Evolutionary conservation across 2,329 filamentous ascomycete species (phyloP), one percentile per base, ranked within the genome.

Genomic region (Beauveria sp.): DNA sequence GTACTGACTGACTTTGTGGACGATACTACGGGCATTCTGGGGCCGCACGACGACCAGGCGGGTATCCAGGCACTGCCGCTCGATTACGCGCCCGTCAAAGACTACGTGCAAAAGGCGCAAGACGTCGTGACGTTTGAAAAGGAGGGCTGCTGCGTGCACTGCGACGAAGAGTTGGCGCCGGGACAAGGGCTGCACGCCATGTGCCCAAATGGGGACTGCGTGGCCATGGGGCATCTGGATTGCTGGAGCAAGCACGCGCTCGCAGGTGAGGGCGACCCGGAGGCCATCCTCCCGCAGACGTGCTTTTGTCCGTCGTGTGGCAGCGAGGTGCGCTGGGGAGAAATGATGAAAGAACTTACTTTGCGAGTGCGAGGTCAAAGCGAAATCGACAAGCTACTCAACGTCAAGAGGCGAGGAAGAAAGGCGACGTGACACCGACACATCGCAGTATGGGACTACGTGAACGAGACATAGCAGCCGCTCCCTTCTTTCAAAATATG

Each of bases 331-430:
- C 72, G 79, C 56, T 98, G 93, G 93, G 78, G 80, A 0, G 83
- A 89, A 53, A 84, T 97, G 75, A 88, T 96, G 77, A 93, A 86
- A 70, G 93, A 96, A 70, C 74, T 96, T 67, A 95, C 83, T 56
- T 75, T 96, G 54, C 82, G 93, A 38, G 78, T 84, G 42, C 82
- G 90, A 26, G 92, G 88, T 0, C 74, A 81, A 60, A 88, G 88
- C 62, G 88, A 92, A 65, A 76, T 93, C 1, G 82, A 86, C 46
- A 85, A 85, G 66, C 68, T 96, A 28, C 79, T 91, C 66, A 90
- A 85, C 71, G 77, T 75, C 67, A 77, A 72, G 62, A 70, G 72
- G 43, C 62, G 64, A 45, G 66, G 5, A 74, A 73, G 65, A 70
- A 68, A 49, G 50, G 20, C 50, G 20, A 38, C 38, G 20, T 46